Base-by-base conservation (phyloP, 805 yeast species). In the Candida multigemmis region DNA sequence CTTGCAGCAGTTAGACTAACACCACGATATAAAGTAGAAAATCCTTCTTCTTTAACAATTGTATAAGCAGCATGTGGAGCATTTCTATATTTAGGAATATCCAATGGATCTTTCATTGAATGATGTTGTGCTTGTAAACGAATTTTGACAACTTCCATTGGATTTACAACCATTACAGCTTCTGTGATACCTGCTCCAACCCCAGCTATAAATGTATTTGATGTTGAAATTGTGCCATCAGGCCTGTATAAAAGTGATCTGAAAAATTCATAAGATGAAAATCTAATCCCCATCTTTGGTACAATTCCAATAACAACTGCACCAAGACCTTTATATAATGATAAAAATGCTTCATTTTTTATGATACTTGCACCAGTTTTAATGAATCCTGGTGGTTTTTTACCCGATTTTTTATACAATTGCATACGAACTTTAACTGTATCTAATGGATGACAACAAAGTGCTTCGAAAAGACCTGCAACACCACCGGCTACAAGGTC, bases 371-470 rank as follows among this genome's bases (percentile, higher is more conserved):
- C 60, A 42, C 96, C 97, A 4, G 97, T 89, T 27, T 63, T 68
- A 34, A 85, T 46, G 46, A 89, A 85, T 1, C 97, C 96, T 3
- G 94, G 91, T 12, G 86, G 77, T 50, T 79, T 82, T 25, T 70
- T 66, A n/a, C 79, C 74, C 3, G 70, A 55, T 48, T 77, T 78
- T 47, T 74, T 73, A 50, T 80, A 78, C 44, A 89, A 69, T 56
- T 89, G 97, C 97, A 89, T 89, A 50, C 97, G 75, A 36, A 89
- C 98, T 58, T 89, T 89, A 52, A 89, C 83, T 21, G 98, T 89
- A 53, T 89, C 98, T 43, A 89, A 70, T n/a, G 97, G 97, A 56
- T 89, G 98, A 54, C 98, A 89, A 53, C 89, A 77, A 37, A 91
- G 67, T n/a, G 97, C 98, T 65, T 89, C 98, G 50, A 87, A 84